These are phyloP conservation scores for Leptodermis oblonga DNA, from an alignment of 257 asterid species.

Conservation along the genomic window DNA sequence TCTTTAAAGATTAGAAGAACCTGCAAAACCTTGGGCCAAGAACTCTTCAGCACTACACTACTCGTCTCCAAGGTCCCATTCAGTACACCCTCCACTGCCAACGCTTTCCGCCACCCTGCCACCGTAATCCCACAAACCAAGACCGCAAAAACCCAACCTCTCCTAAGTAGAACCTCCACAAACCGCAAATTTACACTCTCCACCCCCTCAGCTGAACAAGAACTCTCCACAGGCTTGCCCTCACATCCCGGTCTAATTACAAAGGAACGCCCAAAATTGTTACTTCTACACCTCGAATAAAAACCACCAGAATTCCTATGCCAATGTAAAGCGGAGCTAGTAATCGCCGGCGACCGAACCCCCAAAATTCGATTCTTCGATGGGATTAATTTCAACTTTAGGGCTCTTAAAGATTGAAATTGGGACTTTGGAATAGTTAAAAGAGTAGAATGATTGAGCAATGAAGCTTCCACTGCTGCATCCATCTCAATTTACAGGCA, in stretches of 20 bases:
- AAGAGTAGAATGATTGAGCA: constrained; percentile 28
- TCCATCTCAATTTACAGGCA: constrained; percentile 40
- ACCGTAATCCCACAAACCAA: constrained; percentile 50
- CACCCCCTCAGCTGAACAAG: constrained; percentile 10
- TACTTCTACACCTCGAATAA: constrained; percentile 12
- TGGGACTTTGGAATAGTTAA: constrained; percentile 25
- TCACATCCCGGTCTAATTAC: not conserved
- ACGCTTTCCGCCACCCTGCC: constrained; percentile 55
- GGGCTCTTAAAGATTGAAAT: constrained; percentile 22
- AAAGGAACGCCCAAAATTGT: no score
- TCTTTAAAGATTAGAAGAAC: constrained; percentile 69
- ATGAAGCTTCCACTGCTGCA: constrained; percentile 41
- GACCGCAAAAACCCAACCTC: constrained; percentile 45
- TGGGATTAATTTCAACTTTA: constrained; percentile 24
- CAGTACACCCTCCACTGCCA: constrained; percentile 54
- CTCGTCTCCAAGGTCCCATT: constrained; percentile 58
- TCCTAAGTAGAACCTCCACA: constrained; percentile 36
- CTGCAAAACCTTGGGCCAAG: constrained; percentile 83
- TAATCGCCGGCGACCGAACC: not conserved
- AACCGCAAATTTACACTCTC: constrained; percentile 14
- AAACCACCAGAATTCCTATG: constrained; percentile 22
- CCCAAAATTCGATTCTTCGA: constrained; percentile 10
- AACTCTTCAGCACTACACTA: constrained; percentile 53
- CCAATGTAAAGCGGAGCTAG: no score
- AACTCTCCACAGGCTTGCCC: not conserved